Percentiles rank a stretch among this genome's conserved stretches.
Conservation (phyloP, 306 rosid species). For the Delonix regia region DNA sequence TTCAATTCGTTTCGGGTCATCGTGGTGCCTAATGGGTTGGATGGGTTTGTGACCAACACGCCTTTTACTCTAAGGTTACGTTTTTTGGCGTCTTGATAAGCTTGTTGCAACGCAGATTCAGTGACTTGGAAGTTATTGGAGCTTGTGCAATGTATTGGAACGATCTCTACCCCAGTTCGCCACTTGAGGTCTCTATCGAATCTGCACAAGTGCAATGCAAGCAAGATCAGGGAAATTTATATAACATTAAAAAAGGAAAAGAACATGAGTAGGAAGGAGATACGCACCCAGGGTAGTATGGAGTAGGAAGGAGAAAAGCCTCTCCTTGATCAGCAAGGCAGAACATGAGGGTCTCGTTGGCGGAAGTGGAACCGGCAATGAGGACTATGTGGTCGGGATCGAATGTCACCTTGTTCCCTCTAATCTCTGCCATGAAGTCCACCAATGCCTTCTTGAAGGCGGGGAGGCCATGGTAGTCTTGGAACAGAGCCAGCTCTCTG, state of each 20-base stretch:
- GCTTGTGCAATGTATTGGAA: constrained; percentile 84
- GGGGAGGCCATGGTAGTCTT: constrained; percentile 92
- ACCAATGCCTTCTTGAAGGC: constrained; percentile 82
- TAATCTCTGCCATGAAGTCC: constrained; percentile 77
- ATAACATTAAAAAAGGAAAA: neutral
- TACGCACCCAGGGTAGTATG: constrained; percentile 85
- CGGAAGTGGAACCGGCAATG: constrained; percentile 84
- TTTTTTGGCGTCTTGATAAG: constrained; percentile 59
- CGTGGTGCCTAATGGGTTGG: constrained; percentile 81
- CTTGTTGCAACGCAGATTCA: constrained; percentile 56
- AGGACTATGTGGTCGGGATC: constrained; percentile 73
- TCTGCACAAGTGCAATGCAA: constrained; percentile 54
- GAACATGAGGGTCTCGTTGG: constrained; percentile 87
- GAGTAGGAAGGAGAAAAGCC: constrained; percentile 85
- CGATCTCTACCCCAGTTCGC: constrained; percentile 78
- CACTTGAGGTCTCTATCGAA: constrained; percentile 90
- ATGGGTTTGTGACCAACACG: constrained; percentile 81
- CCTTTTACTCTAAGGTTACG: constrained; percentile 78
- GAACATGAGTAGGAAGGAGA: neutral
- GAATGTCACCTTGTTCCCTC: constrained; percentile 72
- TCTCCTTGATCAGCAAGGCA: constrained; percentile 77
- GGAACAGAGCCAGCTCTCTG: constrained; percentile 92
- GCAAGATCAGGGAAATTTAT: constrained; percentile 39
- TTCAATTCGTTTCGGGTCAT: constrained; percentile 55
- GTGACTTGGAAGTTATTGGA: constrained; percentile 76